Conservation (phyloP, 108 stramenopile genomes). For the Fistulifera pelliculosa region DNA sequence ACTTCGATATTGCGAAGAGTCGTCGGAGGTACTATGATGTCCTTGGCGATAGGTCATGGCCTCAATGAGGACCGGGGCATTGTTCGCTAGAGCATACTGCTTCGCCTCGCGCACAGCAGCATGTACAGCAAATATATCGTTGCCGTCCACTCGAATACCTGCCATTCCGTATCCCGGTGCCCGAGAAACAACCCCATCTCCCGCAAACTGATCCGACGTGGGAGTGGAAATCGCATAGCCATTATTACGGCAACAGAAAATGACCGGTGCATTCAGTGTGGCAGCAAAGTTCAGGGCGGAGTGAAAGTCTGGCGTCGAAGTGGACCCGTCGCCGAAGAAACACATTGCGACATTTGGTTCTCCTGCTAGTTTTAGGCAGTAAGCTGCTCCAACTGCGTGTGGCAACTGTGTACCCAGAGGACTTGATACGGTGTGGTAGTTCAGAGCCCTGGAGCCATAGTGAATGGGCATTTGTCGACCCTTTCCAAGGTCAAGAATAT, state of each 20-base stretch:
- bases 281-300: conserved; percentile 94
- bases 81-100: conserved; percentile 51
- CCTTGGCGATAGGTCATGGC: conserved; percentile 97
- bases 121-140: conserved; percentile 91
- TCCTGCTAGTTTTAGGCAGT: conserved; percentile 72
- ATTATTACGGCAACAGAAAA: conserved; percentile 98
- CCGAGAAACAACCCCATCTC: conserved; percentile 92
- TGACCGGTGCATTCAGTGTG: conserved; percentile 80
- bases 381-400: conserved; percentile 91
- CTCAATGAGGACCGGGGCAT: conserved; percentile 89
- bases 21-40: conserved; percentile 97
- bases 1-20: conserved; percentile 84
- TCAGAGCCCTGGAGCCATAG: conserved; percentile 87
- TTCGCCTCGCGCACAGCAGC: conserved; percentile 81
- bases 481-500: conserved; percentile 83
- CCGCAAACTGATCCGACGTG: conserved; percentile 88
- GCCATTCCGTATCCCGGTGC: conserved; percentile 95
- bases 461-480: conserved; percentile 99
- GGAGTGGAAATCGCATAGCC: conserved; percentile 97
- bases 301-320: conserved; percentile 94
- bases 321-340: conserved; percentile 97
- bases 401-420: conserved; percentile 96
- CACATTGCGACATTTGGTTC: conserved; percentile 47
- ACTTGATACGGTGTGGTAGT: conserved; percentile 92
- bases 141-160: conserved; percentile 96